These are phyloP conservation scores for Byssochlamys sp. DNA, from an alignment of 2,329 filamentous ascomycete species.

Conservation along the genomic window DNA sequence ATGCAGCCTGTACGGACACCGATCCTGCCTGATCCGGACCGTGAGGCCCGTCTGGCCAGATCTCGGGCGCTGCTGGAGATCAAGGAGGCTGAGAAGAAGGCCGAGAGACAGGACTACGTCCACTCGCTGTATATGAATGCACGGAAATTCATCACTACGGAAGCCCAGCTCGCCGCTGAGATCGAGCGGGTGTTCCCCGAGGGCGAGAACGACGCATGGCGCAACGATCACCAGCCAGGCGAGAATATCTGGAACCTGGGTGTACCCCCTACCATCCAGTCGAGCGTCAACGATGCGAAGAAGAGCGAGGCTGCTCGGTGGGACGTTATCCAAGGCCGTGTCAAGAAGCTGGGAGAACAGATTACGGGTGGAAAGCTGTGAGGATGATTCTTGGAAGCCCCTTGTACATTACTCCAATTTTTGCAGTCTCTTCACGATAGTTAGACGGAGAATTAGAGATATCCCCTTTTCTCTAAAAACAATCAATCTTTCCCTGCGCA, in stretches of 20 bases:
- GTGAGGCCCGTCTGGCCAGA: slow-evolving; percentile 46
- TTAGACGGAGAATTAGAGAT: background rate
- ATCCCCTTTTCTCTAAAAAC: background rate
- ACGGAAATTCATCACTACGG: slow-evolving; percentile 72
- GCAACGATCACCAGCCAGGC: slow-evolving; percentile 32
- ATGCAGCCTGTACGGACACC: slow-evolving; percentile 42
- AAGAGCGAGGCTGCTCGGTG: slow-evolving; percentile 25
- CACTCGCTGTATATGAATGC: slow-evolving; percentile 87
- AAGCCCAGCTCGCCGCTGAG: slow-evolving; percentile 62
- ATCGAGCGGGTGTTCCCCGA: slow-evolving; percentile 70
- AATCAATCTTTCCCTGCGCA: background rate
- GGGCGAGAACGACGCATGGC: slow-evolving; percentile 38
- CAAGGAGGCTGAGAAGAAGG: slow-evolving; percentile 43
- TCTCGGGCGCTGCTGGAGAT: slow-evolving; percentile 30
- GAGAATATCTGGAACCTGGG: slow-evolving; percentile 45
- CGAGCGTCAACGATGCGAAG: slow-evolving; percentile 20
- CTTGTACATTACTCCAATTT: slow-evolving; percentile 14
- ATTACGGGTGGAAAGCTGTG: slow-evolving; percentile 58
- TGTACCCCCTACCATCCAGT: slow-evolving; percentile 33
- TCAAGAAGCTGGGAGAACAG: slow-evolving; percentile 56
- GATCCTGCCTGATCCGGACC: slow-evolving; percentile 53
- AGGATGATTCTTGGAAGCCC: slow-evolving; percentile 5
- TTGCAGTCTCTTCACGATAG: background rate
- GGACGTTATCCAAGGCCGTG: slow-evolving; percentile 45
- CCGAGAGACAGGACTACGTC: slow-evolving; percentile 58